Percentiles rank a stretch among this genome's conserved stretches.
Evolutionary conservation across 179 eudicot genomes (phyloP).

Genomic region (Heliamphora pulchella): DNA sequence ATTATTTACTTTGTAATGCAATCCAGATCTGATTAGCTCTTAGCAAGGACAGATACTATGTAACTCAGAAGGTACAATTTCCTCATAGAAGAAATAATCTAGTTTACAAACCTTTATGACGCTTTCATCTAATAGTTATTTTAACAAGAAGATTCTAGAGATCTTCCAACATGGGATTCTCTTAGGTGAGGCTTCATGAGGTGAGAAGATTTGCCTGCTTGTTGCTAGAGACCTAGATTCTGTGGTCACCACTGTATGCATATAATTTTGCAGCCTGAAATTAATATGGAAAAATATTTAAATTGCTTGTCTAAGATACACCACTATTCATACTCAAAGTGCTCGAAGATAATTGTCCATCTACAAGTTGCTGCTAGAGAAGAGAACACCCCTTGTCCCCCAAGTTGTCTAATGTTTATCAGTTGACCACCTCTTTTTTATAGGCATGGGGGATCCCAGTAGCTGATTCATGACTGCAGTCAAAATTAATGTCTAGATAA

Average conservation of each 20-base stretch:
- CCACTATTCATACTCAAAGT: background rate
- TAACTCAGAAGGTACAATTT: no score
- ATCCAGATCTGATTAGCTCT: background rate
- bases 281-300: background rate
- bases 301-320: background rate
- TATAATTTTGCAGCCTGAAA: background rate
- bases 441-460: no score
- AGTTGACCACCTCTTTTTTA: no score
- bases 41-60: background rate
- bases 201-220: background rate
- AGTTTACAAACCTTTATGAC: background rate
- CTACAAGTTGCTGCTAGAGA: background rate
- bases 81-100: background rate
- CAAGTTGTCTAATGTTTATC: no score
- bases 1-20: no score
- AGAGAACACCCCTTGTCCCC: no score
- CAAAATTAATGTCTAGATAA: no score
- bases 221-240: background rate
- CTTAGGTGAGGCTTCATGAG: background rate
- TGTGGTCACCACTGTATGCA: background rate
- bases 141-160: no score
- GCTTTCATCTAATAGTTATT: background rate
- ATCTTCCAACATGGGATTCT: no score
- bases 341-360: background rate
- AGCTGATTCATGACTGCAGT: background rate